Evolutionary conservation across 441 rosid species (phyloP), one percentile per base, ranked within the genome.

Genomic region (Adansonia rubrostipa): DNA sequence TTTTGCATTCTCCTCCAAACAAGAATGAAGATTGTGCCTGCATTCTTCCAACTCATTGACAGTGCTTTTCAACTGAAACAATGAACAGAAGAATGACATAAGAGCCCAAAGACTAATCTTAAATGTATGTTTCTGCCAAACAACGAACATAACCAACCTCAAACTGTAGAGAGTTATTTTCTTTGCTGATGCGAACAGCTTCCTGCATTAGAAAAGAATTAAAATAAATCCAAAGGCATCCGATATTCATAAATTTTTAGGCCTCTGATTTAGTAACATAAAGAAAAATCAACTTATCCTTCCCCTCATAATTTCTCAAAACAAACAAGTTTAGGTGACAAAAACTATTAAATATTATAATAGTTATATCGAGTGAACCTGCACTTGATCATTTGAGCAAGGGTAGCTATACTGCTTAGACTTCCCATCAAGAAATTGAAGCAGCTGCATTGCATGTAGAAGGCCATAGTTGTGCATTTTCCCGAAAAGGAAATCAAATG

Each of bases 1-100:
- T 82, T 89, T 91, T 77, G 88, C 88, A 85, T 97, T 97, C 77
- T 97, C 97, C 80, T 92, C 93, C 51, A 95, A 79, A 88, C 96
- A 95, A 85, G 92, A 86, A 76, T 81, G 89, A 50, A 93, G 89
- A 67, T 87, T 90, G 75, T 11, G 44, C 81, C 89, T 90, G 89
- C 99, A 92, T 78, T 89, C 89, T 80, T 94, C 97, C 75, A 93
- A 85, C 83, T 97, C 94, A 71, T 74, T 78, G 50, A 76, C 78
- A 65, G 96, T 87, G 71, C 78, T 88, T 81, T 86, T 84, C 84
- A 95, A 82, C 97, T 95, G 93, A 72, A 79, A 82, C 42, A 80
- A 76, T 79, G 79, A 40, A 60, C 66, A 81, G 13, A 84, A 63
- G 51, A 71, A 64, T 75, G 73, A 78, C 22, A 80, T 61, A 62